Evolutionary conservation across 257 asterid species (phyloP).

Genomic region (Solanum chmielewskii): DNA sequence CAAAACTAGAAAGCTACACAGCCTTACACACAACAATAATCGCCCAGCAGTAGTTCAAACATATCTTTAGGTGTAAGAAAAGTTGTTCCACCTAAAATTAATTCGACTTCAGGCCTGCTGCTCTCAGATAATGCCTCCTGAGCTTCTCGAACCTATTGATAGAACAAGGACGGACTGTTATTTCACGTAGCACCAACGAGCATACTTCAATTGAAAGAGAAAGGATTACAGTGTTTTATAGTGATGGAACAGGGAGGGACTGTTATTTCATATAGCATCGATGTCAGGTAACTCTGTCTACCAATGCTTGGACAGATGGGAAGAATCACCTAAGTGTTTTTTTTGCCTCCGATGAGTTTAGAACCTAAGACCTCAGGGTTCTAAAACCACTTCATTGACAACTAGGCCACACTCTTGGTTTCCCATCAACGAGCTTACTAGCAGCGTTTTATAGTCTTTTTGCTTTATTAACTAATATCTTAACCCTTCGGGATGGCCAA

Average conservation of each 20-base stretch:
- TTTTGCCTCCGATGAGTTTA: neutral
- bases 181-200: neutral
- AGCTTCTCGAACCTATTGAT: slow-evolving; percentile 62
- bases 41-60: slow-evolving; percentile 82
- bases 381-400: neutral
- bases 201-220: neutral
- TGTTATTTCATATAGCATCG: neutral
- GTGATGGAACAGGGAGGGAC: neutral
- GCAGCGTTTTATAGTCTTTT: neutral
- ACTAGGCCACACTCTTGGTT: neutral
- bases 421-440: neutral
- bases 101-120: slow-evolving; percentile 68
- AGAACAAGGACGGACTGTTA: neutral
- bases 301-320: neutral
- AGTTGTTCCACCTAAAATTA: slow-evolving; percentile 86
- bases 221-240: neutral
- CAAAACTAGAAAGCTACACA: neutral
- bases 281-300: neutral
- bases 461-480: neutral
- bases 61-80: slow-evolving; percentile 77
- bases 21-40: slow-evolving; percentile 36
- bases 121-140: slow-evolving; percentile 76
- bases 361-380: neutral
- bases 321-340: neutral
- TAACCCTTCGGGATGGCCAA: neutral